Base-by-base conservation (phyloP, 2,329 filamentous ascomycete species). In the Aschersonia sp. region DNA sequence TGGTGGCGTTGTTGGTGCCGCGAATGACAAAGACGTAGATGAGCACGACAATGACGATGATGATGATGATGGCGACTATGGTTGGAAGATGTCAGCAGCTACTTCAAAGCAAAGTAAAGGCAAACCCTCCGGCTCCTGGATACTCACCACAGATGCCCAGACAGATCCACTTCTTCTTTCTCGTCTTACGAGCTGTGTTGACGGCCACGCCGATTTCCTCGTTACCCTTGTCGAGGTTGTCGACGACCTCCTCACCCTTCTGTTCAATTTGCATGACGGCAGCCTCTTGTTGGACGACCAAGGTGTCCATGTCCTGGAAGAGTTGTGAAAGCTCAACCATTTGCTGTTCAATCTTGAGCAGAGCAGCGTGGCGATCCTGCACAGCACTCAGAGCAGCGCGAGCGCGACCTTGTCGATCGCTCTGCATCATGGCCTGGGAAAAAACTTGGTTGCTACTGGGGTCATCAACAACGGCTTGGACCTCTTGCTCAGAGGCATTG, bases 131-230 rank as follows among this genome's bases (percentile, higher is more conserved):
- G 31, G 10, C 28, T 42, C 12, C 10, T 30, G 9, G 32, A 28
- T 20, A 59, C 75, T 56, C 70, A 79, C 75, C 69, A 56, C 74
- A 69, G 59, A 96, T 87, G 58, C 83, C 81, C 56, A 95, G 69
- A 73, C 89, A 95, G 63, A 85, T 89, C 89, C 89, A 96, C 84
- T 96, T 96, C 88, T 94, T 94, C 71, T 81, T 86, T 56, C 86
- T 77, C 46, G 84, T 86, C 56, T 80, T 78, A 62, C 84, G 75
- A 6, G 91, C 91, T 56, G 86, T 94, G 51, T 76, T 74, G 52
- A 95, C 85, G 9, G 89, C 89, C n/a, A 77, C 77, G 40, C 75
- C 80, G 51, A 97, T 85, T 65, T 96, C 80, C 53, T 80, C 76
- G 60, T 92, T 96, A 54, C 84, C 91, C 63, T 92, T 84, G 59